These are phyloP conservation scores for Petunia secreta DNA, from an alignment of 257 asterid species.

Conservation along the genomic window DNA sequence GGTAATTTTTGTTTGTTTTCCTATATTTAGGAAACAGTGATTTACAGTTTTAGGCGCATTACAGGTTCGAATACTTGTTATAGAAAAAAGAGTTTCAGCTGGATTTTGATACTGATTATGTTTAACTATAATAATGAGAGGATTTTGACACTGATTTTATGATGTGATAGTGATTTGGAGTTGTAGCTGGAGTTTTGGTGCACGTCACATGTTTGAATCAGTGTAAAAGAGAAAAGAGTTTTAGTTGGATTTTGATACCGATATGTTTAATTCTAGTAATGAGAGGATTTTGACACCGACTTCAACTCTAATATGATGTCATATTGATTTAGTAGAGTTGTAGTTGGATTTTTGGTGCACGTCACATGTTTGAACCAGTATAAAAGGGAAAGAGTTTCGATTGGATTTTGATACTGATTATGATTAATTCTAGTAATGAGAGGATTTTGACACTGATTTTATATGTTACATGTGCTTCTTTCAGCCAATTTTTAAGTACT, in stretches of 20 bases:
- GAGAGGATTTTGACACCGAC: not conserved
- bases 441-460: not conserved
- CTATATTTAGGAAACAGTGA: not conserved
- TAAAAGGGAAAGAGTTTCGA: too few relatives aligned
- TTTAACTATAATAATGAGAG: not conserved
- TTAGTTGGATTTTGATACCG: too few relatives aligned
- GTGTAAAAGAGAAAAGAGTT: too few relatives aligned
- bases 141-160: not conserved
- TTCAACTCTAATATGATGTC: not conserved
- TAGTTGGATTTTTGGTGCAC: too few relatives aligned
- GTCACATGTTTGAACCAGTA: too few relatives aligned
- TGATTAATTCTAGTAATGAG: not conserved
- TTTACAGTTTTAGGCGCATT: too few relatives aligned
- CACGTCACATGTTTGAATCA: too few relatives aligned
- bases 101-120: not conserved
- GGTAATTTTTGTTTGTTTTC: conserved; percentile 29
- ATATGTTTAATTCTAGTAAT: not conserved
- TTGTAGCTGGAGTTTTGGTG: too few relatives aligned
- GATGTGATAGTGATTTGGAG: too few relatives aligned
- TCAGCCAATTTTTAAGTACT: not conserved
- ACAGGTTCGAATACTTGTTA: too few relatives aligned
- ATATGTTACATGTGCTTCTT: not conserved
- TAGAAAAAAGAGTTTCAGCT: not conserved
- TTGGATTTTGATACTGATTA: not conserved
- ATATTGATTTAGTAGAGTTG: too few relatives aligned